Evolutionary conservation across 1,284 basidiomycete species (phyloP).

Genomic region (Mycosarcoma mackinlayi): DNA sequence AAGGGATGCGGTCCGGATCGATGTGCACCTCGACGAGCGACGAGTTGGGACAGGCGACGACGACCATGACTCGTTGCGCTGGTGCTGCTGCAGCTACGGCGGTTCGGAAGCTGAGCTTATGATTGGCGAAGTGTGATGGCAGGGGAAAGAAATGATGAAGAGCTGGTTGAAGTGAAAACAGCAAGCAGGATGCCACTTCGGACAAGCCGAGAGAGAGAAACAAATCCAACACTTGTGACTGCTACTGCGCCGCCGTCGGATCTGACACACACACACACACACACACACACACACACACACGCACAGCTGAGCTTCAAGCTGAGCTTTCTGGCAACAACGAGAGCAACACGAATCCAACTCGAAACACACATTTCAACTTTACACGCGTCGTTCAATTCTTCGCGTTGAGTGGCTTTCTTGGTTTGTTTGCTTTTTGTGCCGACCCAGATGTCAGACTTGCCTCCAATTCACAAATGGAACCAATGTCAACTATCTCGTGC

Average conservation of each 20-base stretch:
- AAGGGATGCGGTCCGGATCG: conserved; percentile 20
- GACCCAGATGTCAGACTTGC: conserved; percentile 9
- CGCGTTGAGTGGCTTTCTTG: conserved; percentile 23
- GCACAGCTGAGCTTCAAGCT: neutral
- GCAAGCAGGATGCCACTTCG: neutral
- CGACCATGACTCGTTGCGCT: conserved; percentile 29
- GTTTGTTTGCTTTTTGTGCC: no score
- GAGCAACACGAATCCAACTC: conserved; percentile 10
- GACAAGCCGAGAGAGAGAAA: neutral
- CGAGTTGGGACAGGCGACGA: conserved; percentile 42
- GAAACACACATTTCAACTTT: no score
- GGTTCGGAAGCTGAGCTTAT: neutral
- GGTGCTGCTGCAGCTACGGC: neutral
- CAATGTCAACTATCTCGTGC: no score
- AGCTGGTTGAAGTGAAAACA: neutral
- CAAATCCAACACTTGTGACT: no score
- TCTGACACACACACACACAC: no score
- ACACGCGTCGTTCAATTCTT: conserved; percentile 30
- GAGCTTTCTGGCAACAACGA: neutral
- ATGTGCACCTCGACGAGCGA: conserved; percentile 36
- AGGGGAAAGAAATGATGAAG: no score
- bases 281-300: neutral
- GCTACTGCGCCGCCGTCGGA: no score
- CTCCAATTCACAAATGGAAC: neutral
- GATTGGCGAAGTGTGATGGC: no score